Evolutionary conservation across 2,329 filamentous ascomycete species (phyloP).

Genomic region (Pezicula neosporulosa): DNA sequence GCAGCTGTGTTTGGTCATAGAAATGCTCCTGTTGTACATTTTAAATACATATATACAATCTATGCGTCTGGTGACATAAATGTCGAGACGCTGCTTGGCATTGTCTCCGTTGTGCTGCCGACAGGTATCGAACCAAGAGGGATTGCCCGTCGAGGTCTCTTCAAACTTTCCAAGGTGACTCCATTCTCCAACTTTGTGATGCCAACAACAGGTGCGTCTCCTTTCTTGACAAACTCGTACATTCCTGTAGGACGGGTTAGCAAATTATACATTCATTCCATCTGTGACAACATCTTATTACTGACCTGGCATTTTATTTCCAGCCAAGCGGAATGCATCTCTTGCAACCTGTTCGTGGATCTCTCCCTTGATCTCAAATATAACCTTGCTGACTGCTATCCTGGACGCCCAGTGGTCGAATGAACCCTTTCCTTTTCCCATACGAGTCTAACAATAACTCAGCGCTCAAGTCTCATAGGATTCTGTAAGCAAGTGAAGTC

Average conservation of each 20-base stretch:
- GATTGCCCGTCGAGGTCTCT: constrained; percentile 63
- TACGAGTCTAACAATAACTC: constrained; percentile 62
- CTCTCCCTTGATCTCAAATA: constrained; percentile 89
- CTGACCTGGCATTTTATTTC: constrained; percentile 89
- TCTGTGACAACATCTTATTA: constrained; percentile 10
- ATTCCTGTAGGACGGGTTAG: constrained; percentile 48
- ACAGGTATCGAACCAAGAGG: constrained; percentile 19
- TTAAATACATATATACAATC: constrained; percentile 4
- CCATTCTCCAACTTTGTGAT: constrained; percentile 79
- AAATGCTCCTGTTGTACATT: constrained; percentile 2
- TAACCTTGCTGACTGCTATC: constrained; percentile 83
- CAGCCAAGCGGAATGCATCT: constrained; percentile 91
- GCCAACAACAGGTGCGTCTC: constrained; percentile 84
- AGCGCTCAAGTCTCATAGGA: neutral
- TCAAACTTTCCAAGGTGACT: constrained; percentile 78
- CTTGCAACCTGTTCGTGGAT: constrained; percentile 91
- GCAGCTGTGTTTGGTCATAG: too few relatives aligned
- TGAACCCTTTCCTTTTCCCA: constrained; percentile 98
- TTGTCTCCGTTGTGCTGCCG: constrained; percentile 11
- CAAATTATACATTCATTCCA: constrained; percentile 3
- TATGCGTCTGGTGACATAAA: constrained; percentile 23
- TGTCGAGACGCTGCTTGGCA: constrained; percentile 16
- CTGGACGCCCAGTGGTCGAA: constrained; percentile 96
- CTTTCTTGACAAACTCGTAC: constrained; percentile 93
- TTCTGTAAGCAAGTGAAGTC: constrained; percentile 17